phyloP scores from a whole-genome alignment of 768 basidiomycete species.

The Cantharellus cinnabarinus region DNA sequence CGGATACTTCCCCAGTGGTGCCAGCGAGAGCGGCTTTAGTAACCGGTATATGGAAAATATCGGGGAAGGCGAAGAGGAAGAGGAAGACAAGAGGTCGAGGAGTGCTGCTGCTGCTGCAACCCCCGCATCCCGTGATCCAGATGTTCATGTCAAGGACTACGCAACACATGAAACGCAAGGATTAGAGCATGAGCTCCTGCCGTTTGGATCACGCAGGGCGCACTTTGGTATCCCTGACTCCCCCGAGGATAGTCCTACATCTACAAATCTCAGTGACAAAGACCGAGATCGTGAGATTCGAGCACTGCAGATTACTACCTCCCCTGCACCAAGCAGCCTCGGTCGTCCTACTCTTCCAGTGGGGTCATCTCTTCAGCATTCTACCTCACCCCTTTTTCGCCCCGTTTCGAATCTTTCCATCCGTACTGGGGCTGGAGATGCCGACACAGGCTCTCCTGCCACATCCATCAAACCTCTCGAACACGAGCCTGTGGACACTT shows the following conservation, averaged over 20 bases:
- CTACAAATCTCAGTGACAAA: not conserved
- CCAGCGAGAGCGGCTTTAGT: conserved; percentile 1
- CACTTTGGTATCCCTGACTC: not conserved
- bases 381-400: not conserved
- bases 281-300: conserved; percentile 9
- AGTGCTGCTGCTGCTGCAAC: not conserved
- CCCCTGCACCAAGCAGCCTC: not conserved
- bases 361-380: not conserved
- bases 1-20: not conserved
- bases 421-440: not conserved
- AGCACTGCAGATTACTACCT: conserved; percentile 15
- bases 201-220: not conserved
- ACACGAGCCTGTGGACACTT: not conserved
- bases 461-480: not conserved
- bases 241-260: not conserved
- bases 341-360: not conserved
- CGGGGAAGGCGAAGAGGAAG: conserved; percentile 13
- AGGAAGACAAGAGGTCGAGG: conserved; percentile 3
- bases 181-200: not conserved
- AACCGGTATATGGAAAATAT: conserved; percentile 8
- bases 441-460: not conserved
- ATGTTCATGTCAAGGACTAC: not conserved
- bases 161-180: not conserved
- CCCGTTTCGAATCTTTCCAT: not conserved
- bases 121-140: not conserved